A percentile compares a stretch with the other conserved stretches of the same genome.
These are phyloP conservation scores for Phyllosticta citriasiana DNA, from an alignment of 2,329 filamentous ascomycete species.

Conservation along the genomic window DNA sequence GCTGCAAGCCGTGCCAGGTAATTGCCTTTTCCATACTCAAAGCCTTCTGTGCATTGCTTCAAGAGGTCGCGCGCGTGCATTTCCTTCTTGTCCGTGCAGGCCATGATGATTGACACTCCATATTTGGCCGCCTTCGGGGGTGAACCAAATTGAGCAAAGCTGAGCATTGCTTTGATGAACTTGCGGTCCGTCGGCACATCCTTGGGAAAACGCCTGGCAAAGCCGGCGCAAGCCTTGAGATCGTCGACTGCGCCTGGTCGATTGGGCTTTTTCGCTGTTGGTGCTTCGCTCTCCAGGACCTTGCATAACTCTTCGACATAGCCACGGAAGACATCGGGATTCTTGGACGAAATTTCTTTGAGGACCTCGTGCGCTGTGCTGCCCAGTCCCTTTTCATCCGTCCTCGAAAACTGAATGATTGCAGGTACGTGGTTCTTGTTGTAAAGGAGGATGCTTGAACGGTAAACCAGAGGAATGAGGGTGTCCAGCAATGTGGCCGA, in stretches of 20 bases:
- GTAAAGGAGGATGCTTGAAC: slow-evolving; percentile 75
- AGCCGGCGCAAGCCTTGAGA: slow-evolving; percentile 86
- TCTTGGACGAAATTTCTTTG: slow-evolving; percentile 81
- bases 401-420: slow-evolving; percentile 80
- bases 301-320: slow-evolving; percentile 88
- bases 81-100: slow-evolving; percentile 65
- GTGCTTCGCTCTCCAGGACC: slow-evolving; percentile 71
- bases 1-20: slow-evolving; percentile 66
- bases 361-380: slow-evolving; percentile 77
- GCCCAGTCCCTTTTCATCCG: slow-evolving; percentile 68
- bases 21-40: slow-evolving; percentile 60
- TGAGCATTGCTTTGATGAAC: slow-evolving; percentile 70
- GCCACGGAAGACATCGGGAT: slow-evolving; percentile 83
- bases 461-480: slow-evolving; percentile 71
- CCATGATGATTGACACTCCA: slow-evolving; percentile 81
- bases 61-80: slow-evolving; percentile 79
- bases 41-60: slow-evolving; percentile 62
- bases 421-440: slow-evolving; percentile 89
- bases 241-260: slow-evolving; percentile 74
- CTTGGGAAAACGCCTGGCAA: slow-evolving; percentile 73
- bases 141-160: slow-evolving; percentile 71
- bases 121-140: slow-evolving; percentile 84
- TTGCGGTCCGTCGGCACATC: slow-evolving; percentile 75
- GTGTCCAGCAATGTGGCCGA: slow-evolving; percentile 63
- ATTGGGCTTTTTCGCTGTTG: slow-evolving; percentile 56